A percentile compares a stretch with the other conserved stretches of the same genome.
Conservation (phyloP, 257 asterid species). For the Phtheirospermum japonicum region DNA sequence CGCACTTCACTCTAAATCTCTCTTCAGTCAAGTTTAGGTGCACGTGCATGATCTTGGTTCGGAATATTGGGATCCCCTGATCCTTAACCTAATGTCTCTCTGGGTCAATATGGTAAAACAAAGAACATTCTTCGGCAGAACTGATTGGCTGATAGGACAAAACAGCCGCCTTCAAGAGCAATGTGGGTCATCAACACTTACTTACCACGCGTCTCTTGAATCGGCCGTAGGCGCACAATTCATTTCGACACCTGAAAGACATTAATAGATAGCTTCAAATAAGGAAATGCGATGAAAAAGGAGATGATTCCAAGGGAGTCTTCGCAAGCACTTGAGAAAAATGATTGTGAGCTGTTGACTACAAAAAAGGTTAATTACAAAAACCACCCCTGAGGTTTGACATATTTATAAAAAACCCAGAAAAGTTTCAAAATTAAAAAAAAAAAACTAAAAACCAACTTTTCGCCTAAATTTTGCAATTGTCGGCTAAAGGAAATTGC, state of each 20-base stretch:
- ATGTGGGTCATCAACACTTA: slow-evolving; percentile 93
- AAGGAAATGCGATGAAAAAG: slow-evolving; percentile 5
- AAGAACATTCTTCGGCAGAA: slow-evolving; percentile 87
- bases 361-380: background rate
- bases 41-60: too few relatives aligned
- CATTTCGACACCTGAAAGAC: slow-evolving; percentile 67
- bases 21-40: too few relatives aligned
- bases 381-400: background rate
- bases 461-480: too few relatives aligned
- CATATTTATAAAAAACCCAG: too few relatives aligned
- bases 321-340: too few relatives aligned
- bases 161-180: slow-evolving; percentile 96
- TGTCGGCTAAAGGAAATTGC: too few relatives aligned
- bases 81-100: too few relatives aligned
- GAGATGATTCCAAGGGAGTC: background rate
- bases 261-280: slow-evolving; percentile 14
- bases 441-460: too few relatives aligned
- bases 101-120: too few relatives aligned
- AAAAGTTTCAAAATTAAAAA: too few relatives aligned
- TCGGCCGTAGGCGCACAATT: slow-evolving; percentile 99
- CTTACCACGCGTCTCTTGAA: slow-evolving; percentile 89
- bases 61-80: too few relatives aligned
- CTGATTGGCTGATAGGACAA: slow-evolving; percentile 91
- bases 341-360: background rate
- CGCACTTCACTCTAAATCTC: too few relatives aligned